Base-by-base conservation (phyloP, 148 eudicot genomes). In the Linanthus parryae region DNA sequence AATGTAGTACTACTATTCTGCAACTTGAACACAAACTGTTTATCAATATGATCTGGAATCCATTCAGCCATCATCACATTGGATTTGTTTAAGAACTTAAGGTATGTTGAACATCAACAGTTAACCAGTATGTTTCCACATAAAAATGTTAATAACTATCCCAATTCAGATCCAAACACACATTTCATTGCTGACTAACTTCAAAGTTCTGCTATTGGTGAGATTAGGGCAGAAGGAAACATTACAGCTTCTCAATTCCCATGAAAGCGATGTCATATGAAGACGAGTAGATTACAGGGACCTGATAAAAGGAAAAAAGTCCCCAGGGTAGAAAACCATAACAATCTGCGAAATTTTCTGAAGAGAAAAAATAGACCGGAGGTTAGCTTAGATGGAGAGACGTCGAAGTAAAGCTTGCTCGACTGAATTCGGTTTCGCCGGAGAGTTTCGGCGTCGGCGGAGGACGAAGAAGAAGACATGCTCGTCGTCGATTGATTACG, bases 211-310 rank as follows among this genome's bases (percentile, higher is more conserved):
- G n/a, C n/a, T n/a, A n/a, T n/a, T n/a, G n/a, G n/a, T 2, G 34
- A 51, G 30, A 24, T 36, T 36, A 15, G 7, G 27, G 7, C 53
- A 20, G 23, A 23, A 36, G 16, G 31, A 76, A n/a, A n/a, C n/a
- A 3, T 77, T 70, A 91, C 98, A 86, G 52, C 62, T 91, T 91
- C 67, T 91, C 95, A 15, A 91, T 68, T 48, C 98, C 98, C 8
- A 91, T 56, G 65, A 91, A 86, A 0, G 94, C 50, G 27, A 91
- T 91, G 49, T 91, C 85, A 35, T 91, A 91, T 5, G 77, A 57
- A 14, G 94, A 36, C 22, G 98, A 86, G 64, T 91, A 91, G 61
- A 91, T 81, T 15, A 91, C 21, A 13, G 98, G 98, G 73, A 69
- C 89, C 98, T 91, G 52, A 38, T 38, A 17, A 25, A 37, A 31